phyloP scores from a whole-genome alignment of 805 yeast species.

The Kregervanrija delftensis region DNA sequence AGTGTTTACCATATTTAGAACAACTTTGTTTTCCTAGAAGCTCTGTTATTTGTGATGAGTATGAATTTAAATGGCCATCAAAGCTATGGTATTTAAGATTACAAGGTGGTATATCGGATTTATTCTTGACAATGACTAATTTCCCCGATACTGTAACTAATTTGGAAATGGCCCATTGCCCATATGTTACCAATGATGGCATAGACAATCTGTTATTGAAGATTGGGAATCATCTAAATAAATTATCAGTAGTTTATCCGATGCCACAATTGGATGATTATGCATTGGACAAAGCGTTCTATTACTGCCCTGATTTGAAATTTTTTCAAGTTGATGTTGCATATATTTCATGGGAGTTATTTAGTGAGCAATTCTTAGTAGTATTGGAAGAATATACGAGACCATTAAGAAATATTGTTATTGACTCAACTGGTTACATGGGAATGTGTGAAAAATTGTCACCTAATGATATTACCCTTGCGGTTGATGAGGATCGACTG shows the following conservation, averaged over 20 bases:
- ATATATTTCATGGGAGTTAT: slow-evolving; percentile 52
- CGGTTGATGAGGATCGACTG: slow-evolving; percentile 69
- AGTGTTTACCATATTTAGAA: slow-evolving; percentile 53
- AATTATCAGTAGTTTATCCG: slow-evolving; percentile 73
- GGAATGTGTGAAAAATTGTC: slow-evolving; percentile 80
- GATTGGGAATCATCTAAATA: slow-evolving; percentile 59
- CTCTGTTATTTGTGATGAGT: slow-evolving; percentile 63
- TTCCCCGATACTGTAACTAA: slow-evolving; percentile 69
- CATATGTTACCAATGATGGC: slow-evolving; percentile 60
- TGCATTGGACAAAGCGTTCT: slow-evolving; percentile 67
- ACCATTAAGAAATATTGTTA: slow-evolving; percentile 55
- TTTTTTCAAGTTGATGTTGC: slow-evolving; percentile 71
- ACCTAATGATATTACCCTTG: slow-evolving; percentile 84
- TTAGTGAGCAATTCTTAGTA: slow-evolving; percentile 39
- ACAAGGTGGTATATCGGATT: slow-evolving; percentile 86
- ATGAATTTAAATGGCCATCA: slow-evolving; percentile 71
- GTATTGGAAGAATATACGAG: slow-evolving; percentile 22
- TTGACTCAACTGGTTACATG: slow-evolving; percentile 80
- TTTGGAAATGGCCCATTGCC: slow-evolving; percentile 84
- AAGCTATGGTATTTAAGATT: slow-evolving; percentile 63
- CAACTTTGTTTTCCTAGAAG: slow-evolving; percentile 85
- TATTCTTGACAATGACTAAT: slow-evolving; percentile 59
- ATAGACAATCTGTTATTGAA: slow-evolving; percentile 53
- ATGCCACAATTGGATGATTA: slow-evolving; percentile 71
- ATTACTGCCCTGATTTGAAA: slow-evolving; percentile 67